phyloP scores from a whole-genome alignment of 2,329 filamentous ascomycete species.

The Fusarium pininemorale region DNA sequence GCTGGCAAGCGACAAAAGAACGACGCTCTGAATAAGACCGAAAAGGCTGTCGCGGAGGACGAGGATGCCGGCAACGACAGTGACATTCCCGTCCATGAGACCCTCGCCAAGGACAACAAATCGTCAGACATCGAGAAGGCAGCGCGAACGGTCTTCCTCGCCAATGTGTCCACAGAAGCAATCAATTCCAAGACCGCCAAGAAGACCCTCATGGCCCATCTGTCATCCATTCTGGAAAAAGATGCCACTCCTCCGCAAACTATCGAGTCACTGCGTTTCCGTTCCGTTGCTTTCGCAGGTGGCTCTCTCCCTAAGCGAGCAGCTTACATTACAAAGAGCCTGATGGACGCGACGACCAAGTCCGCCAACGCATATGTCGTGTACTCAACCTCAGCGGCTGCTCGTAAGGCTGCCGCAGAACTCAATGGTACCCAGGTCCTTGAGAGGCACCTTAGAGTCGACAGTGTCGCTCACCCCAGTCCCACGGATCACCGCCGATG shows the following conservation, averaged over 20 bases:
- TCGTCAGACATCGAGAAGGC: constrained; percentile 81
- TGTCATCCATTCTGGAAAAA: constrained; percentile 75
- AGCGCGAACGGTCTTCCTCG: constrained; percentile 88
- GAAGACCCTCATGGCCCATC: constrained; percentile 79
- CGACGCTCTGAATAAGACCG: constrained; percentile 38
- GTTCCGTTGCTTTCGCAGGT: constrained; percentile 86
- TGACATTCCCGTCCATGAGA: constrained; percentile 65
- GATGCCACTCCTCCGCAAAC: constrained; percentile 69
- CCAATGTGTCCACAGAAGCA: constrained; percentile 85
- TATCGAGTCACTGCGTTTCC: constrained; percentile 91
- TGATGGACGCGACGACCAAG: constrained; percentile 91
- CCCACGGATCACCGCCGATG: constrained; percentile 86
- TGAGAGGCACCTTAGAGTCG: constrained; percentile 87
- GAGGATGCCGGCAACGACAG: constrained; percentile 56
- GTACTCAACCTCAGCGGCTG: constrained; percentile 79
- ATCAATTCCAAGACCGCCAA: constrained; percentile 84
- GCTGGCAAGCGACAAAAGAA: constrained; percentile 64
- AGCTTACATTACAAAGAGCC: constrained; percentile 88
- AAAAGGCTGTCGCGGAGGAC: constrained; percentile 54
- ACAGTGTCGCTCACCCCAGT: constrained; percentile 88
- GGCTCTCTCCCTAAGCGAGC: constrained; percentile 87
- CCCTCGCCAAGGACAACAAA: constrained; percentile 62
- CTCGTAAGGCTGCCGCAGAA: constrained; percentile 76
- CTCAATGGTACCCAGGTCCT: constrained; percentile 88
- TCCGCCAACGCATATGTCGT: constrained; percentile 96